Percentiles rank a stretch among this genome's conserved stretches.
phyloP scores from a whole-genome alignment of 768 basidiomycete genomes.

The Hygrocybe coccinea region DNA sequence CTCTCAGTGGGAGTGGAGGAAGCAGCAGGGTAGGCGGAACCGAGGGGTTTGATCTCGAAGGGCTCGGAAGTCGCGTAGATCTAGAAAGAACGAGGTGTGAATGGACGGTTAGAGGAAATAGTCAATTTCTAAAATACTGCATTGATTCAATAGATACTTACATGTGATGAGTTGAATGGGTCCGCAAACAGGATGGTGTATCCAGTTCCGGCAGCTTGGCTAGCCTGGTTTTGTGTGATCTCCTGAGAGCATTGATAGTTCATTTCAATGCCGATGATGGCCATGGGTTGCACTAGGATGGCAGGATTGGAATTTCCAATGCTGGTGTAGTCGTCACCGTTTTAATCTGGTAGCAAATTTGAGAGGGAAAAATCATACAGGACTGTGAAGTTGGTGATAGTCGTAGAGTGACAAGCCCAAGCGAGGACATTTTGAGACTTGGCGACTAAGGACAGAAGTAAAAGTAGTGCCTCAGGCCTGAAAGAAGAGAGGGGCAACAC shows the following conservation, averaged over 20 bases:
- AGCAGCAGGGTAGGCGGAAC: constrained; percentile 48
- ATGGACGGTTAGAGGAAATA: neutral
- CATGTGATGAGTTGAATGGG: constrained; percentile 47
- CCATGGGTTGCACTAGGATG: constrained; percentile 38
- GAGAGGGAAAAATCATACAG: constrained; percentile 36
- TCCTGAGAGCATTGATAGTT: constrained; percentile 57
- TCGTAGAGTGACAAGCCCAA: constrained; percentile 51
- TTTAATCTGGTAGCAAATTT: neutral
- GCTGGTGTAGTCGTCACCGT: constrained; percentile 25
- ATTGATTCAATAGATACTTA: constrained; percentile 29
- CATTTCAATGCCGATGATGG: constrained; percentile 46
- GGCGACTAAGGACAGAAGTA: constrained; percentile 40
- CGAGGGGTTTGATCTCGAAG: constrained; percentile 59
- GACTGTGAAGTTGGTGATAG: constrained; percentile 43
- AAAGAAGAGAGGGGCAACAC: constrained; percentile 17
- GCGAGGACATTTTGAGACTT: constrained; percentile 50
- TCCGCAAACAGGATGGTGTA: constrained; percentile 52
- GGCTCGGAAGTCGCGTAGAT: constrained; percentile 49
- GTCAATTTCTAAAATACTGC: no score
- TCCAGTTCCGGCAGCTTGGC: constrained; percentile 37
- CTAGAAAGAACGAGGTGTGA: constrained; percentile 28
- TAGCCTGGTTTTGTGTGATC: constrained; percentile 44
- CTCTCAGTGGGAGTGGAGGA: constrained; percentile 22
- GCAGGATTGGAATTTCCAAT: constrained; percentile 41
- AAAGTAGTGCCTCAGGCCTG: neutral